Evolutionary conservation across 2,329 filamentous ascomycete genomes (phyloP), one percentile per base, ranked within the genome.

Genomic region (Botryotinia calthae): DNA sequence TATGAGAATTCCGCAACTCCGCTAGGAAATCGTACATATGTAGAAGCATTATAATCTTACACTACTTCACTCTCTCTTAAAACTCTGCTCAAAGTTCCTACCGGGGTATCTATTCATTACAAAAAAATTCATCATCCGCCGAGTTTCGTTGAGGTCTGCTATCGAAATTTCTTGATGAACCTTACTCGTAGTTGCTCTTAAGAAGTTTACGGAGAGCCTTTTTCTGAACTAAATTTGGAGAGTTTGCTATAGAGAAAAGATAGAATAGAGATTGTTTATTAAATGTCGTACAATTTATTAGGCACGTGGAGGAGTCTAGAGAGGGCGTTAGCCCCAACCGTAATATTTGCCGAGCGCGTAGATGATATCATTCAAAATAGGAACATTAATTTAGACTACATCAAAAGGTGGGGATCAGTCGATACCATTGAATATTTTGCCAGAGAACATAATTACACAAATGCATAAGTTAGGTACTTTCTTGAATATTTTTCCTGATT

Each of bases 91-190:
- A 16, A 6, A 5, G 2, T 54, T 16, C 48, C 5, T 16, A 14
- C 10, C 1, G 9, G 25, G 22, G 46, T 51, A 25, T 12, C 0
- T 25, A 28, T n/a, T 42, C 12, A n/a, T 10, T 3, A 28, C n/a
- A 2, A 2, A 3, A 7, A n/a, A n/a, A n/a, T n/a, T 16, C 25
- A 28, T 4, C n/a, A 5, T 25, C 12, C 12, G 25, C 4, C 12
- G 2, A 18, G 5, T 25, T 28, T 54, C 14, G 51, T 54, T 6
- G 8, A 54, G n/a, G 16, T 54, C n/a, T n/a, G 0, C 51, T 28
- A 14, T 54, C 5, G 20, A 48, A 48, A 20, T 48, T 22, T 7
- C 22, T 8, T 7, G 20, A 7, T 48, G 14, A 51, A 4, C 4
- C 12, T n/a, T 51, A 6, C 9, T 44, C 14, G 12, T 51, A 9